Conservation (phyloP, 495 filamentous ascomycete species). For the Lasiosphaeria hispida region DNA sequence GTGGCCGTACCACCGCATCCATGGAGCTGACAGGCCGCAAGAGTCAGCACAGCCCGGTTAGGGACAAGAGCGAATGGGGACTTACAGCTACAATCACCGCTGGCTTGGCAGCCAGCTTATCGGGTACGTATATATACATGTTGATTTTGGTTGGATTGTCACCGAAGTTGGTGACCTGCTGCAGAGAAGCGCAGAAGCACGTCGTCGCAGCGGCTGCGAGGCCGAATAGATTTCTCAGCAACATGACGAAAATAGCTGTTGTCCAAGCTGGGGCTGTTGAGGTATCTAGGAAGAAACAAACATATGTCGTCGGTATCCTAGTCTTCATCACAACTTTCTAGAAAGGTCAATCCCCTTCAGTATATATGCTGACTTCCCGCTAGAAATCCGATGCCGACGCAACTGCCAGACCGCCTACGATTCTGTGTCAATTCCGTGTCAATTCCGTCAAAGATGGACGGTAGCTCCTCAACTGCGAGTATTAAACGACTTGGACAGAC, state of each 20-base stretch:
- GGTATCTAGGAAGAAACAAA: neutral
- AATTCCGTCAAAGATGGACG: neutral
- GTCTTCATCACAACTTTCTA: neutral
- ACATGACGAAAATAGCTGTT: neutral
- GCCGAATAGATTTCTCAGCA: conserved; percentile 3
- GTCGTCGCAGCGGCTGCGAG: conserved; percentile 5
- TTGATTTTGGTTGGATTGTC: conserved; percentile 43
- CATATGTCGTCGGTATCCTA: neutral
- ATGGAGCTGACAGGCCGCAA: conserved; percentile 29
- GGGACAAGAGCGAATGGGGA: neutral
- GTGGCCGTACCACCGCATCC: conserved; percentile 34
- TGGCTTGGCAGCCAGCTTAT: conserved; percentile 47
- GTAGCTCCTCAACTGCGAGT: neutral
- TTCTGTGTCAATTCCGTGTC: neutral
- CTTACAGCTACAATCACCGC: conserved; percentile 50
- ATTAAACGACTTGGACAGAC: neutral
- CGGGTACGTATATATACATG: conserved; percentile 59
- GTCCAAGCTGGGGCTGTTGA: neutral
- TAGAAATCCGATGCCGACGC: neutral
- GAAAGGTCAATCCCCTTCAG: too few relatives aligned
- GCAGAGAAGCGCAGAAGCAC: conserved; percentile 2
- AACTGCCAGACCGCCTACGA: neutral
- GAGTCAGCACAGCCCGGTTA: neutral
- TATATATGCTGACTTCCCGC: neutral
- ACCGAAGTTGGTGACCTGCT: conserved; percentile 42